A percentile compares a stretch with the other conserved stretches of the same genome.
phyloP scores from a whole-genome alignment of 116 monocot species.

The Posidonia oceanica region DNA sequence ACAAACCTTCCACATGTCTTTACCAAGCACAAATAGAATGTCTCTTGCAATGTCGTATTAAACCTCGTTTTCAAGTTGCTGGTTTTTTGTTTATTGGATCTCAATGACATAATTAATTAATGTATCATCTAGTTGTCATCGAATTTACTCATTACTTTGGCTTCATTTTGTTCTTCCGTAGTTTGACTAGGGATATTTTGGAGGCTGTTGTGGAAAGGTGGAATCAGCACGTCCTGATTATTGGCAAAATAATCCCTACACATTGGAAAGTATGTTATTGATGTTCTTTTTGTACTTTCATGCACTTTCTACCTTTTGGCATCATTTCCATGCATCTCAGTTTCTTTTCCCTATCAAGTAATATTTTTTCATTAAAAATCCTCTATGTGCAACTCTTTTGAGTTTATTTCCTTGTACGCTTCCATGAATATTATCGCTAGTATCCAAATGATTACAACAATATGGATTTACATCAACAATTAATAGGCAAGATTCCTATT shows the following conservation, averaged over 20 bases:
- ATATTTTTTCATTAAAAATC: too few species aligned
- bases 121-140: background rate
- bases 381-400: too few species aligned
- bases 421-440: too few species aligned
- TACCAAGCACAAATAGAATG: background rate
- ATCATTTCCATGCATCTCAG: background rate
- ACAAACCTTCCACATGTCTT: background rate
- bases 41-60: background rate
- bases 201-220: constrained; percentile 66
- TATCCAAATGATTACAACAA: too few species aligned
- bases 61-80: too few species aligned
- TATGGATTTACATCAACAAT: too few species aligned
- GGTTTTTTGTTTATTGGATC: too few species aligned
- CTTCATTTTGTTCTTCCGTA: constrained; percentile 15
- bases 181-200: constrained; percentile 69
- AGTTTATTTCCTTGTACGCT: too few species aligned
- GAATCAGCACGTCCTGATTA: constrained; percentile 67
- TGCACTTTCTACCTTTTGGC: background rate
- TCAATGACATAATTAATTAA: too few species aligned
- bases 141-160: background rate
- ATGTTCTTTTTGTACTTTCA: too few species aligned
- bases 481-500: too few species aligned
- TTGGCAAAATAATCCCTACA: constrained; percentile 74
- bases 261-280: constrained; percentile 67
- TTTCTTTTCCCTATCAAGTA: too few species aligned